A percentile compares a stretch with the other conserved stretches of the same genome.
phyloP scores from a whole-genome alignment of 331 rosid species.

The Erythrophleum ivorense region DNA sequence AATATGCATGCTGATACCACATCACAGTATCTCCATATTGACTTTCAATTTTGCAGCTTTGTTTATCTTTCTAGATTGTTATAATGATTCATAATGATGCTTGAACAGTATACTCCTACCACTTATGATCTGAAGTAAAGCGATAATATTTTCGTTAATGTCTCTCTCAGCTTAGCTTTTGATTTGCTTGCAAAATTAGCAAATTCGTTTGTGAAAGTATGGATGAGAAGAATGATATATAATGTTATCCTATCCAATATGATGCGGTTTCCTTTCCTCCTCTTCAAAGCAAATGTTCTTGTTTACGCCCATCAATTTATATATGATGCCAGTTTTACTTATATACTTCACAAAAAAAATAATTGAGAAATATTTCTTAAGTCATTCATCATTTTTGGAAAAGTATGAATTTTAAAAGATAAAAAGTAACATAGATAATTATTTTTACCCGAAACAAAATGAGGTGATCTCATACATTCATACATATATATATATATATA shows the following conservation, averaged over 20 bases:
- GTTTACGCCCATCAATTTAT: not conserved
- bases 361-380: no score
- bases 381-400: no score
- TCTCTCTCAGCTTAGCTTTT: not conserved
- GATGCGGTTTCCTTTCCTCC: not conserved
- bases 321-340: not conserved
- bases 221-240: not conserved
- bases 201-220: not conserved
- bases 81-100: conserved; percentile 12
- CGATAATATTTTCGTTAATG: not conserved
- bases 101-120: not conserved
- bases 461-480: no score
- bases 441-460: no score
- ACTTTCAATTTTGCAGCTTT: not conserved
- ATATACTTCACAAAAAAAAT: no score
- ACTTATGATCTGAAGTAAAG: not conserved
- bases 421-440: no score
- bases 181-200: not conserved
- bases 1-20: not conserved
- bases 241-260: not conserved
- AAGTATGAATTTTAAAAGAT: no score
- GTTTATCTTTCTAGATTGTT: not conserved
- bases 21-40: not conserved
- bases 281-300: not conserved
- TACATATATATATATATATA: no score